A percentile compares a stretch with the other conserved stretches of the same genome.
These are phyloP conservation scores for Raphanus hybrid DNA, from an alignment of 441 rosid species.

Conservation along the genomic window DNA sequence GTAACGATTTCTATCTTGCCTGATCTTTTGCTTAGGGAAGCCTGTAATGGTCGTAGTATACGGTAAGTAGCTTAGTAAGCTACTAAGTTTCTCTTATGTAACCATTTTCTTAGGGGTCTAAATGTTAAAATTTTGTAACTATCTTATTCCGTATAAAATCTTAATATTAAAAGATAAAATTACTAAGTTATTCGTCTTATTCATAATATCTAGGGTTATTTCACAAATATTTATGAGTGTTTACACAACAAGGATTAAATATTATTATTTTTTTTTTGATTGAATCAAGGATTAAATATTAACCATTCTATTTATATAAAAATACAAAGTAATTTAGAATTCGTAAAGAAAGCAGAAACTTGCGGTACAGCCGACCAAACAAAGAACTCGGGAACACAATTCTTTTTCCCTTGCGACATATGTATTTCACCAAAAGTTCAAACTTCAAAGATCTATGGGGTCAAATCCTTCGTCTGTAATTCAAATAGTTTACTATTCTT, in stretches of 20 bases:
- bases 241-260: not conserved
- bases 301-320: not conserved
- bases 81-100: too few relatives aligned
- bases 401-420: slow-evolving; percentile 4
- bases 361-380: slow-evolving; percentile 24
- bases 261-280: too few relatives aligned
- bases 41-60: not conserved
- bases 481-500: slow-evolving; percentile 36
- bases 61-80: too few relatives aligned
- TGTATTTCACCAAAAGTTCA: slow-evolving; percentile 7
- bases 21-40: not conserved
- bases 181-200: too few relatives aligned
- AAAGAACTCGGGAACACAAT: slow-evolving; percentile 13
- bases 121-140: not conserved
- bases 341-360: slow-evolving; percentile 2
- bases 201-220: not conserved
- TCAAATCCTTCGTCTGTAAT: slow-evolving; percentile 29
- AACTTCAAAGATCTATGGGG: slow-evolving; percentile 22
- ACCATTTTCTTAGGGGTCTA: not conserved
- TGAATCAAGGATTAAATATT: not conserved
- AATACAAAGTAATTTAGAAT: not conserved
- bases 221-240: not conserved
- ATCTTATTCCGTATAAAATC: not conserved
- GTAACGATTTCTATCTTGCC: not conserved
- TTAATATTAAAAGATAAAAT: too few relatives aligned